Percentiles rank a stretch among this genome's conserved stretches.
These are phyloP conservation scores for Cercospora sp. DNA, from an alignment of 2,329 filamentous ascomycete genomes.

Conservation along the genomic window DNA sequence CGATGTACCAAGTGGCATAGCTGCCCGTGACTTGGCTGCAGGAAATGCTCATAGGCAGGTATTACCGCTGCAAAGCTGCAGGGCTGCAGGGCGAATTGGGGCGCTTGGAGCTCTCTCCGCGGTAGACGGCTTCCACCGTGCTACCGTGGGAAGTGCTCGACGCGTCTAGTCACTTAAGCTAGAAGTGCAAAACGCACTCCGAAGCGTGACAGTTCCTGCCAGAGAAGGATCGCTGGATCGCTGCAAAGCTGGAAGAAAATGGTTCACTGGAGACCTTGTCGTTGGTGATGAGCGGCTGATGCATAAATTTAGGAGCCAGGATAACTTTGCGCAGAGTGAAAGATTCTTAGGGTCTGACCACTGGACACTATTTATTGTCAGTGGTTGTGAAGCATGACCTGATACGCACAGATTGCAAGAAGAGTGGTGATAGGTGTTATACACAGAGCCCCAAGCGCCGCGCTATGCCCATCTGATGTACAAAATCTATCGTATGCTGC, in stretches of 20 bases:
- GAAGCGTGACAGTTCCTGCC: not conserved
- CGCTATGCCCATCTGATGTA: slow-evolving; percentile 15
- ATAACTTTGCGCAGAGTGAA: not conserved
- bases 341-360: not conserved
- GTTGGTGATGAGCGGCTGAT: not conserved
- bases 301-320: not conserved
- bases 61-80: not conserved
- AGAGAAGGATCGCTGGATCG: not conserved
- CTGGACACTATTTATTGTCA: not conserved
- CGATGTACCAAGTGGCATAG: not conserved
- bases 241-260: not conserved
- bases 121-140: not conserved
- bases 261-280: not conserved
- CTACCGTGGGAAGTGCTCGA: not conserved
- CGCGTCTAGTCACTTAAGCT: not conserved
- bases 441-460: slow-evolving; percentile 14
- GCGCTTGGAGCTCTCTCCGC: not conserved
- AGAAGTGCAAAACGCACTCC: not conserved
- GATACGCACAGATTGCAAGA: slow-evolving; percentile 1
- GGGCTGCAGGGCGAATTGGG: not conserved
- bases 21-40: not conserved
- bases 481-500: slow-evolving; percentile 15
- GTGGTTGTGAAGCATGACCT: not conserved
- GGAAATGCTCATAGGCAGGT: not conserved
- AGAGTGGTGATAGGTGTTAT: slow-evolving; percentile 16